Evolutionary conservation across 2,329 filamentous ascomycete genomes (phyloP).

Genomic region (Paradendryphiella salina): DNA sequence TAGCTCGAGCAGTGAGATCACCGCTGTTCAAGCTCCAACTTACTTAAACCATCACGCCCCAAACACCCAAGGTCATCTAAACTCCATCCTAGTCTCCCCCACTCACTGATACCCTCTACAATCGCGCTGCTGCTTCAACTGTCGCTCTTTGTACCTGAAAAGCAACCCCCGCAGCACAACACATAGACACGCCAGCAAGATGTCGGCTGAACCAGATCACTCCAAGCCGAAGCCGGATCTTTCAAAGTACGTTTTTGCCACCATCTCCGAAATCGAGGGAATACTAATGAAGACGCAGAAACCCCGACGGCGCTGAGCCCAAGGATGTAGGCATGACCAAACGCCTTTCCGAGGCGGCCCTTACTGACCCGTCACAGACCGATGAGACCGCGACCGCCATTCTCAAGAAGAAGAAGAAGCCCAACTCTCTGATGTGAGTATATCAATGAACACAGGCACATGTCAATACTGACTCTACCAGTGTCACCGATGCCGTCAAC

Average conservation of each 20-base stretch:
- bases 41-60: slow-evolving; percentile 44
- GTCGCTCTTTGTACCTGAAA: slow-evolving; percentile 12
- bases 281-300: slow-evolving; percentile 63
- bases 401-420: slow-evolving; percentile 99
- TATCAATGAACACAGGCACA: not conserved
- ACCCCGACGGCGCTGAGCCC: slow-evolving; percentile 84
- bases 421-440: slow-evolving; percentile 92
- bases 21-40: slow-evolving; percentile 32
- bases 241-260: slow-evolving; percentile 47
- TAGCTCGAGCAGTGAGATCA: slow-evolving; percentile 34
- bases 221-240: slow-evolving; percentile 55
- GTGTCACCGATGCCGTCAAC: slow-evolving; percentile 96
- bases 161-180: slow-evolving; percentile 22
- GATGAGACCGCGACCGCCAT: slow-evolving; percentile 95
- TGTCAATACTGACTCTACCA: slow-evolving; percentile 51
- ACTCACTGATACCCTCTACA: slow-evolving; percentile 23
- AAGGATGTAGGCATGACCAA: slow-evolving; percentile 65
- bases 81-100: slow-evolving; percentile 36
- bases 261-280: slow-evolving; percentile 10
- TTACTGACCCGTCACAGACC: slow-evolving; percentile 59
- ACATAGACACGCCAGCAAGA: slow-evolving; percentile 36
- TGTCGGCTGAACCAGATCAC: slow-evolving; percentile 57
- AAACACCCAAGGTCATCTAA: slow-evolving; percentile 19
- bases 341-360: slow-evolving; percentile 14
- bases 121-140: slow-evolving; percentile 22